Conservation (phyloP, 2,329 filamentous ascomycete species). For the Apiospora arundinis region DNA sequence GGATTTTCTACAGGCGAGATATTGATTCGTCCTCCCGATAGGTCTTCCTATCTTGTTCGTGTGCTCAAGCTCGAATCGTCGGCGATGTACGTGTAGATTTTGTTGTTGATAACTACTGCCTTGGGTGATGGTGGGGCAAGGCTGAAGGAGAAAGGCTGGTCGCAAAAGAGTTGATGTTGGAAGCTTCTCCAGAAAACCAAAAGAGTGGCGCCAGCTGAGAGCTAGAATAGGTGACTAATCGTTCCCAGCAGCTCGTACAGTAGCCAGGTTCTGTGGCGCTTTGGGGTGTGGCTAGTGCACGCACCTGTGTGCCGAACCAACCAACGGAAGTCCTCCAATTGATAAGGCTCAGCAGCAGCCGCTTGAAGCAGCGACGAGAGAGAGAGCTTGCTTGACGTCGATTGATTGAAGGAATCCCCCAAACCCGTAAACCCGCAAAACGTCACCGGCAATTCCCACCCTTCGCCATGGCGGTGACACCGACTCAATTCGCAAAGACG, state of each 20-base stretch:
- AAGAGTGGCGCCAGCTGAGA: background rate
- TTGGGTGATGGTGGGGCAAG: slow-evolving; percentile 38
- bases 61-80: background rate
- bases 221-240: background rate
- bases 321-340: slow-evolving; percentile 27
- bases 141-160: slow-evolving; percentile 30
- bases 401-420: slow-evolving; percentile 29
- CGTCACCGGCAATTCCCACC: slow-evolving; percentile 18
- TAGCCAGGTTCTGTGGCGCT: background rate
- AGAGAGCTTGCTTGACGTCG: slow-evolving; percentile 35
- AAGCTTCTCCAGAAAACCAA: slow-evolving; percentile 13
- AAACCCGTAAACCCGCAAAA: slow-evolving; percentile 9
- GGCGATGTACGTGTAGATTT: background rate
- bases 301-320: slow-evolving; percentile 20
- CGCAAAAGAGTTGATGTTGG: background rate
- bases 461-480: slow-evolving; percentile 81
- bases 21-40: no score
- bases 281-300: slow-evolving; percentile 29
- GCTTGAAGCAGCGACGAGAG: slow-evolving; percentile 9
- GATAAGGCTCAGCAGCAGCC: slow-evolving; percentile 15
- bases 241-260: background rate
- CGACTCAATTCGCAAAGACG: slow-evolving; percentile 86
- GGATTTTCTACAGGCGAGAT: no score
- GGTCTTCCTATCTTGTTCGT: background rate
- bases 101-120: slow-evolving; percentile 8